A percentile compares a stretch with the other conserved stretches of the same genome.
Conservation (phyloP, 164 flowering plant genomes). For the Annona cherimola region DNA sequence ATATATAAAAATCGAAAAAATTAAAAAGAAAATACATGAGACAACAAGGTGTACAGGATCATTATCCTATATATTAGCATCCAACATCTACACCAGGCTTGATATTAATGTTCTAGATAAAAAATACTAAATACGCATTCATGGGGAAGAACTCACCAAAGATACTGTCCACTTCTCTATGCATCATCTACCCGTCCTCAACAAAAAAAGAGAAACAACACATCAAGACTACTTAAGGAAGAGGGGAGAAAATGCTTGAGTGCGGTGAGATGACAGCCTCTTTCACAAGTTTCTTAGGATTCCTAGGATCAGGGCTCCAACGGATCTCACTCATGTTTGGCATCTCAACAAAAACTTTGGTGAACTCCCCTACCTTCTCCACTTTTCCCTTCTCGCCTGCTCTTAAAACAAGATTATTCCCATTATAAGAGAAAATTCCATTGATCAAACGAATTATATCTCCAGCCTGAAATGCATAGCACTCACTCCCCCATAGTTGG, state of each 20-base stretch:
- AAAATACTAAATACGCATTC: too few species aligned
- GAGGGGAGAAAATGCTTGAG: conserved; percentile 58
- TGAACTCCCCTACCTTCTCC: conserved; percentile 74
- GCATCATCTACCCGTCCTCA: neutral
- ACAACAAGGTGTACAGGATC: too few species aligned
- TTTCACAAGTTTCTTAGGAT: conserved; percentile 41
- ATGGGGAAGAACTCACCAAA: neutral
- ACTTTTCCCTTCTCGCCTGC: conserved; percentile 70
- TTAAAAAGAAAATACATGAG: too few species aligned
- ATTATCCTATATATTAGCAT: neutral
- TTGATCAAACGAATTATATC: conserved; percentile 51
- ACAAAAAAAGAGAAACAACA: neutral
- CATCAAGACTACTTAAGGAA: conserved; percentile 9
- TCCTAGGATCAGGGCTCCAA: conserved; percentile 53
- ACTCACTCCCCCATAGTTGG: conserved; percentile 77
- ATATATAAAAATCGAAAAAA: too few species aligned
- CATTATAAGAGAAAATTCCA: conserved; percentile 60
- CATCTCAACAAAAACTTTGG: conserved; percentile 51
- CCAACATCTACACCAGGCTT: neutral
- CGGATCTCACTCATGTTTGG: conserved; percentile 77
- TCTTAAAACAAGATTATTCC: conserved; percentile 49
- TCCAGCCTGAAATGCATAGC: conserved; percentile 59
- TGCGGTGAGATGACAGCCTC: conserved; percentile 42
- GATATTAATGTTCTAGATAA: neutral
- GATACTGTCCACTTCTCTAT: neutral